These are phyloP conservation scores for Rhodomyrtus tomentosa DNA, from an alignment of 345 rosid genomes.

Conservation along the genomic window DNA sequence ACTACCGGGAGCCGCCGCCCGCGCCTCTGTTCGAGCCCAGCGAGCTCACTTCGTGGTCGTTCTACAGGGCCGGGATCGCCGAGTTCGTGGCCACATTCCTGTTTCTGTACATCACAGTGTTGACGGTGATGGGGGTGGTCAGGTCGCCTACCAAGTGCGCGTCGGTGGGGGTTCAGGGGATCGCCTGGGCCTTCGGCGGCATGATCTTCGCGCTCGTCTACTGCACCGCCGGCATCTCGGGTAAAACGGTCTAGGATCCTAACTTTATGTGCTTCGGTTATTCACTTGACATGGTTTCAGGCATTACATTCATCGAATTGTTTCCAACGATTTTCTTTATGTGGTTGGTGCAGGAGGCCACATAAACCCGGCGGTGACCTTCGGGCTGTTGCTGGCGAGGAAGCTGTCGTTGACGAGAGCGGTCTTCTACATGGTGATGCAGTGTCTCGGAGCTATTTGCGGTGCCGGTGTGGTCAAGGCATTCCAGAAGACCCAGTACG, in stretches of 20 bases:
- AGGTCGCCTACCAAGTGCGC: conserved; percentile 10
- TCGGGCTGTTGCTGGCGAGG: conserved; percentile 16
- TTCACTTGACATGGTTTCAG: background rate
- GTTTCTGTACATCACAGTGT: conserved; percentile 6
- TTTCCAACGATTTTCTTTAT: background rate
- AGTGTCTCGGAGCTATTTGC: conserved; percentile 14
- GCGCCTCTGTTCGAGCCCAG: conserved; percentile 13
- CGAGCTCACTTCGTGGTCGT: conserved; percentile 14
- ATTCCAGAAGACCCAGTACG: conserved; percentile 2
- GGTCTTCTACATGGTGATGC: conserved; percentile 17
- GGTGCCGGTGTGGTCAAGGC: conserved; percentile 19
- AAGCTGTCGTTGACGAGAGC: conserved; percentile 21
- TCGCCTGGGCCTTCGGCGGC: conserved; percentile 25
- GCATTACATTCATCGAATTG: background rate
- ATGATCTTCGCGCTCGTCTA: conserved; percentile 22
- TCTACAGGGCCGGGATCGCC: conserved; percentile 16
- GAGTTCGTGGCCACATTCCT: conserved; percentile 17
- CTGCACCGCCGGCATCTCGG: conserved; percentile 22
- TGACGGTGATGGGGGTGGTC: conserved; percentile 21
- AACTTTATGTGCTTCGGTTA: background rate
- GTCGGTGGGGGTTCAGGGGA: conserved; percentile 19
- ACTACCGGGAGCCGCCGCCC: conserved; percentile 17
- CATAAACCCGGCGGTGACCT: conserved; percentile 18
- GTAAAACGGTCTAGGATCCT: background rate
- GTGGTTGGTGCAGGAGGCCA: conserved; percentile 9